Conservation (phyloP, 176 grass and related monocot species). For the Hyparrhenia diplandra region DNA sequence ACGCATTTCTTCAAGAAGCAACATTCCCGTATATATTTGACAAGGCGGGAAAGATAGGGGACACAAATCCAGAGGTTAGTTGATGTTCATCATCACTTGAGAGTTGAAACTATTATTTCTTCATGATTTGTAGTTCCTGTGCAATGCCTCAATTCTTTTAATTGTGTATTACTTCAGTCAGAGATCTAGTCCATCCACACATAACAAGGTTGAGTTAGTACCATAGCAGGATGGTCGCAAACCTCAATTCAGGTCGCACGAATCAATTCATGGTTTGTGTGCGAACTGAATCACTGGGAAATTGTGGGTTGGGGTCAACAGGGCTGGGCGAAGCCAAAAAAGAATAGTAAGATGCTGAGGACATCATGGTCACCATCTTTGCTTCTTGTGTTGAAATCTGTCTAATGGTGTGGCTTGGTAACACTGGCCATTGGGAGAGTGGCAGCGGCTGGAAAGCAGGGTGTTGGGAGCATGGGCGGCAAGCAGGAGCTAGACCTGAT, state of each 20-base stretch:
- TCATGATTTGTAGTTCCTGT: background rate
- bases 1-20: slow-evolving; percentile 76
- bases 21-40: slow-evolving; percentile 61
- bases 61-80: slow-evolving; percentile 63
- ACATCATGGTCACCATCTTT: background rate
- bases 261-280: background rate
- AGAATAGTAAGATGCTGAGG: background rate
- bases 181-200: background rate
- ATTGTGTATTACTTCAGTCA: background rate
- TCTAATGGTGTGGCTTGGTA: background rate
- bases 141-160: background rate
- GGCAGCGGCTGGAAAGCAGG: background rate
- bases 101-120: background rate
- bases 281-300: background rate
- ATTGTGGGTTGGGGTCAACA: background rate
- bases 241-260: background rate
- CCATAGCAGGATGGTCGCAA: background rate
- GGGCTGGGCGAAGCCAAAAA: background rate
- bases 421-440: background rate
- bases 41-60: slow-evolving; percentile 27
- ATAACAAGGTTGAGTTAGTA: background rate
- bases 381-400: too few relatives aligned
- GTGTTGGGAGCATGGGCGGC: background rate
- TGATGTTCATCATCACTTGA: background rate
- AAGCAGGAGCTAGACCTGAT: background rate